Evolutionary conservation across 1,284 basidiomycete genomes (phyloP), one percentile per base, ranked within the genome.

Genomic region (Limonomyces culmigenus): DNA sequence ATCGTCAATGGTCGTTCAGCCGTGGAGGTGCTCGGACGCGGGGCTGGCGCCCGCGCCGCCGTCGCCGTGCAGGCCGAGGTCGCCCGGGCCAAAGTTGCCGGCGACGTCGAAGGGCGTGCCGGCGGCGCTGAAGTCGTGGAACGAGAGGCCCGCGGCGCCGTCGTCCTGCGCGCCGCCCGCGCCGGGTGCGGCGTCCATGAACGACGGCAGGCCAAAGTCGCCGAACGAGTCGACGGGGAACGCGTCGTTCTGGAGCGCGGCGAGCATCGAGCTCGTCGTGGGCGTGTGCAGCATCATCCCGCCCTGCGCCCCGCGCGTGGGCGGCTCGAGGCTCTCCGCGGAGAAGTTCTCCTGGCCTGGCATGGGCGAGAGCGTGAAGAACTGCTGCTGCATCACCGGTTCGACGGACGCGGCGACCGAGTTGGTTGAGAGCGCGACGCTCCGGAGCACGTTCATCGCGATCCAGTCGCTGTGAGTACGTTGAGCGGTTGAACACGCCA

Each of bases 341-440:
- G 62, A 61, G 46, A 79, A 83, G 45, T 55, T 70, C 50, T 83
- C 81, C 48, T 83, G 78, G 19, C 78, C 80, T 31, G 72, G 65
- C 78, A 84, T 84, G 14, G 81, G 77, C 35, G 79, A 81, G 40
- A 84, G 59, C 10, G 75, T 67, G 53, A 80, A 78, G 56, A 77
- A 85, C 46, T 84, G 76, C 48, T 86, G 81, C 46, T 86, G 83
- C 67, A 87, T 84, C 38, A 84, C 74, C 32, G 81, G 83, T 48
- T 87, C 84, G 36, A 87, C 84, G 23, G 84, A 88, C 23, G 83
- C 84, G 16, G 83, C 83, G 32, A 87, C 84, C 13, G 83, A 85
- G 54, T 83, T 86, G 14, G 83, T 87, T 27, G 84, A 86, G 41
- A 88, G 58, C 3, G 84, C 85, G 40, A 88, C 85, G 47, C 67